phyloP scores from a whole-genome alignment of 192 early-diverging fungal genomes.

The Rhizoclosmatium sp. region DNA sequence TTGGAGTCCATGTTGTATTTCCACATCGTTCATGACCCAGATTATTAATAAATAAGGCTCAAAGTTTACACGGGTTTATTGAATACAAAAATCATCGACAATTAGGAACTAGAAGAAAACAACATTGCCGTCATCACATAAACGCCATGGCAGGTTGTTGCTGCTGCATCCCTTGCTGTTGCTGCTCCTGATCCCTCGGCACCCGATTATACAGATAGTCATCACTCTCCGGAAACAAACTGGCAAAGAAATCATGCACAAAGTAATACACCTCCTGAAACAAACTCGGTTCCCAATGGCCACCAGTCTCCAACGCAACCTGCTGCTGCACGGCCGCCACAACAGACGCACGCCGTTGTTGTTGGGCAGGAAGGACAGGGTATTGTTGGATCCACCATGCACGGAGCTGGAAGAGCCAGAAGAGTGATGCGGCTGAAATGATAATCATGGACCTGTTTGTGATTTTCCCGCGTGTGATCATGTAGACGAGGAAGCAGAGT shows the following conservation, averaged over 20 bases:
- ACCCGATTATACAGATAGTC: slow-evolving; percentile 14
- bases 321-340: background rate
- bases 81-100: too few species aligned
- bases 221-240: slow-evolving; percentile 17
- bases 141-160: background rate
- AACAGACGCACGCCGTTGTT: background rate
- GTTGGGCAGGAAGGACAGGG: background rate
- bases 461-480: slow-evolving; percentile 15
- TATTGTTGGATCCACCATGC: slow-evolving; percentile 1
- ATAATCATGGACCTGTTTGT: background rate
- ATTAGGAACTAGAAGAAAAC: too few species aligned
- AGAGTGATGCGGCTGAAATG: background rate
- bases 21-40: background rate
- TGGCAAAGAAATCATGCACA: slow-evolving; percentile 27
- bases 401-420: background rate
- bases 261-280: slow-evolving; percentile 28
- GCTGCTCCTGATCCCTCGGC: background rate
- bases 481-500: slow-evolving; percentile 8
- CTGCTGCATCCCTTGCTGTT: background rate
- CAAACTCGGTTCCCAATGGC: background rate
- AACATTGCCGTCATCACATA: background rate
- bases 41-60: too few species aligned
- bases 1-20: slow-evolving; percentile 2
- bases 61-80: too few species aligned
- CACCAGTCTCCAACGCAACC: background rate